A percentile compares a stretch with the other conserved stretches of the same genome.
phyloP scores from a whole-genome alignment of 345 rosid genomes.

The Hirschfeldia incana region DNA sequence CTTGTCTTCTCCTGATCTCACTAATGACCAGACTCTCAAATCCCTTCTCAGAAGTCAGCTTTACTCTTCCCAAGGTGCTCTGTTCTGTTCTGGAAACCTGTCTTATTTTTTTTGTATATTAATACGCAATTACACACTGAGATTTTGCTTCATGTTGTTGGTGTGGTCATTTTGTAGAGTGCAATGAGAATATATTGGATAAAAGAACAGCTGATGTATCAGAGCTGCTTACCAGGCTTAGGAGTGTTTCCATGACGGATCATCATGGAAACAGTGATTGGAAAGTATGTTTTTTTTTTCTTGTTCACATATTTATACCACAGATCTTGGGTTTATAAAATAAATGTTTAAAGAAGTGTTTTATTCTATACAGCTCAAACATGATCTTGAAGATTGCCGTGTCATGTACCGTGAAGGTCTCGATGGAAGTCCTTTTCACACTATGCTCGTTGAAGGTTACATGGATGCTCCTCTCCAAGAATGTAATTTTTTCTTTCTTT shows the following conservation, averaged over 20 bases:
- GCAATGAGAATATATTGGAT: constrained; percentile 51
- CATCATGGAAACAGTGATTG: constrained; percentile 57
- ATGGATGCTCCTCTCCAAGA: constrained; percentile 75
- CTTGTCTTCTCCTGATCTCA: constrained; percentile 70
- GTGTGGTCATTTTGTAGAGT: constrained; percentile 45
- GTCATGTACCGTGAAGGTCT: constrained; percentile 97
- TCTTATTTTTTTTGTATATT: no score
- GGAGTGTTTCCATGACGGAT: constrained; percentile 62
- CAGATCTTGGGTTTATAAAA: background rate
- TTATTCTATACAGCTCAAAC: constrained; percentile 61
- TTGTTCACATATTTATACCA: background rate
- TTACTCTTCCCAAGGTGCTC: constrained; percentile 53
- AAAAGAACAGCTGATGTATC: constrained; percentile 61
- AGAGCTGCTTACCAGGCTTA: constrained; percentile 68
- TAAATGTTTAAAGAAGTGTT: no score
- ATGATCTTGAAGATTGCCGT: constrained; percentile 75
- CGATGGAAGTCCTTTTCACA: constrained; percentile 76
- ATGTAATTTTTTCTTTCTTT: constrained; percentile 44
- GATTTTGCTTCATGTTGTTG: constrained; percentile 20
- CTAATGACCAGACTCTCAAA: constrained; percentile 51
- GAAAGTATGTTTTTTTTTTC: constrained; percentile 59
- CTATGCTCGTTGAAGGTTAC: constrained; percentile 94
- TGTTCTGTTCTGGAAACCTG: background rate
- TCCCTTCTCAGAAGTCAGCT: constrained; percentile 63
- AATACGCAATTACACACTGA: background rate